Conservation (phyloP, 495 filamentous ascomycete species). For the Neurospora sublineolata region DNA sequence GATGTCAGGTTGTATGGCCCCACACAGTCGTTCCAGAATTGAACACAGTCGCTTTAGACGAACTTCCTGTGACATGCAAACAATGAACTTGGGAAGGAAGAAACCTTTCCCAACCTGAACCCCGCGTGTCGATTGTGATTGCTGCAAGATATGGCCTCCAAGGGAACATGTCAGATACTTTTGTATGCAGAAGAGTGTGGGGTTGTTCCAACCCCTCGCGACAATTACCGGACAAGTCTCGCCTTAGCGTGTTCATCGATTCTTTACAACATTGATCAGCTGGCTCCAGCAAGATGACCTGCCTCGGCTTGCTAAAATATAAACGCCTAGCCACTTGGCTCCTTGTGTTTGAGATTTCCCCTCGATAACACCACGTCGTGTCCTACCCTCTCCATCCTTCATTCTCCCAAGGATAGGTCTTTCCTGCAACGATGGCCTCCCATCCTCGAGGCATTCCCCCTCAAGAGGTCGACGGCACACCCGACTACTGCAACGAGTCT, state of each 20-base stretch:
- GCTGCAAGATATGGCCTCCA: not conserved
- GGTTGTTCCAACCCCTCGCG: not conserved
- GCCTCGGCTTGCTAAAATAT: not conserved
- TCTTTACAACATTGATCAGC: not conserved
- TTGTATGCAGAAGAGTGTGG: not conserved
- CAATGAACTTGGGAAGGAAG: not conserved
- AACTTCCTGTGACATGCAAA: not conserved
- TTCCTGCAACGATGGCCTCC: not conserved
- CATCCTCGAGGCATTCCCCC: constrained; percentile 2
- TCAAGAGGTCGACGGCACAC: constrained; percentile 8
- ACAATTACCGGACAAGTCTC: not conserved
- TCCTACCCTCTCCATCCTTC: not conserved
- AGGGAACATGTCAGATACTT: not conserved
- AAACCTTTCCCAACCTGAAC: not conserved
- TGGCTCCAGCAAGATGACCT: not conserved
- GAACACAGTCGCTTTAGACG: no score
- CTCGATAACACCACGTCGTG: not conserved
- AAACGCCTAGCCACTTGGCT: not conserved
- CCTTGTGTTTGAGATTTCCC: not conserved
- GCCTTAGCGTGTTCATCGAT: not conserved
- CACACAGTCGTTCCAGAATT: not conserved
- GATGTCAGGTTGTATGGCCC: no score
- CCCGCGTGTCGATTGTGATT: not conserved
- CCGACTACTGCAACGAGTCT: constrained; percentile 19
- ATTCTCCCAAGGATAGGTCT: not conserved